A percentile compares a stretch with the other conserved stretches of the same genome.
Conservation (phyloP, 1,284 basidiomycete genomes). For the Melampsora americana region DNA sequence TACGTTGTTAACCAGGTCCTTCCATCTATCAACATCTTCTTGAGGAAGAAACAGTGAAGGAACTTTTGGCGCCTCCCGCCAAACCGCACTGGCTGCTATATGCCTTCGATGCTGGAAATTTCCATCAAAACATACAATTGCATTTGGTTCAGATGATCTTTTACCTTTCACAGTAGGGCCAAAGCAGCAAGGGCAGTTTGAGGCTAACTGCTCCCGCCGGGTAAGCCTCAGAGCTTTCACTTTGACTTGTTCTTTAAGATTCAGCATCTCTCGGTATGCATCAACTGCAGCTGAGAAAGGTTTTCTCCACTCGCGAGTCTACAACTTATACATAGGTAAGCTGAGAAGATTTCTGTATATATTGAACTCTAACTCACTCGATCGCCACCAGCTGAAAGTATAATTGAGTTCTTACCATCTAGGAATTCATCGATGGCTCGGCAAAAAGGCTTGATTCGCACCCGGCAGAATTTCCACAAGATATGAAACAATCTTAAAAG, state of each 20-base stretch:
- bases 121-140: not conserved
- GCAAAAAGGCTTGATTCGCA: not conserved
- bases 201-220: not conserved
- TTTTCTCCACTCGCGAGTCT: conserved; percentile 3
- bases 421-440: conserved; percentile 11
- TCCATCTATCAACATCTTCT: not conserved
- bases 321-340: too few relatives aligned
- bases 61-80: not conserved
- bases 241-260: not conserved
- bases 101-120: too few relatives aligned
- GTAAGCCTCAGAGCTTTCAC: not conserved
- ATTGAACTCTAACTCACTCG: too few relatives aligned
- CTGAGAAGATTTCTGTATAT: too few relatives aligned
- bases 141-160: not conserved
- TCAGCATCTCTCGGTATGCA: not conserved
- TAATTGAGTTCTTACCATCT: conserved; percentile 7
- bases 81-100: not conserved
- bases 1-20: not conserved
- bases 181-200: conserved; percentile 4
- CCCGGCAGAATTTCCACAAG: not conserved
- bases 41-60: not conserved
- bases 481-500: conserved; percentile 15
- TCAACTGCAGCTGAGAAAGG: not conserved
- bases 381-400: not conserved
- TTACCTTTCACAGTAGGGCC: not conserved